phyloP scores from a whole-genome alignment of 2,329 filamentous ascomycete species.

The Penicillium aurantiogriseum region DNA sequence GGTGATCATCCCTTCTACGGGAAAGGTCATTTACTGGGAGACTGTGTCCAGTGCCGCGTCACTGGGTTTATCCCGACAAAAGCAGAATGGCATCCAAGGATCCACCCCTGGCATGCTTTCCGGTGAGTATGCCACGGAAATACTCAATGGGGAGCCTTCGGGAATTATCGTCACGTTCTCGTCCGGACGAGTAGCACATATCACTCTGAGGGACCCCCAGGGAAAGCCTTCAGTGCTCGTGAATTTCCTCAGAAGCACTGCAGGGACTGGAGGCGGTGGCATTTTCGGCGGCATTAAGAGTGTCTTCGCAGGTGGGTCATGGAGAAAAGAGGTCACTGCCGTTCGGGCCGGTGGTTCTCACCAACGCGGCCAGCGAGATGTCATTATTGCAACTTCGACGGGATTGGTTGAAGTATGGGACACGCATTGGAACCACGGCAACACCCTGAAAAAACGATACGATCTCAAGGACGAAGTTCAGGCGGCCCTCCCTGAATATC shows the following conservation, averaged over 20 bases:
- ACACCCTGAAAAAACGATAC: slow-evolving; percentile 69
- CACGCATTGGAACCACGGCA: slow-evolving; percentile 81
- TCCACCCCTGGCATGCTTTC: slow-evolving; percentile 71
- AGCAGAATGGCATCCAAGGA: slow-evolving; percentile 75
- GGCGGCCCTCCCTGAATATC: slow-evolving; percentile 58
- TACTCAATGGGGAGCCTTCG: slow-evolving; percentile 80
- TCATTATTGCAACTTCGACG: slow-evolving; percentile 74
- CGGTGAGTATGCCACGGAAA: slow-evolving; percentile 72
- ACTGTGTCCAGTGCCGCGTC: slow-evolving; percentile 86
- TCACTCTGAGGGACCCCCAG: slow-evolving; percentile 81
- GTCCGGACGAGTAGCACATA: slow-evolving; percentile 79
- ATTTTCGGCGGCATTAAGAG: slow-evolving; percentile 80
- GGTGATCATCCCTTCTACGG: slow-evolving; percentile 77
- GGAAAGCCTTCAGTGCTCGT: slow-evolving; percentile 78
- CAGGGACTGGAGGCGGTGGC: slow-evolving; percentile 58
- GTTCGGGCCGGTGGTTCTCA: slow-evolving; percentile 70
- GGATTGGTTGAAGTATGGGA: slow-evolving; percentile 83
- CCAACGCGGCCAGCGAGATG: slow-evolving; percentile 77
- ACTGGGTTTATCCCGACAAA: slow-evolving; percentile 77
- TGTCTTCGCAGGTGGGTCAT: slow-evolving; percentile 67
- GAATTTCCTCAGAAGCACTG: slow-evolving; percentile 68
- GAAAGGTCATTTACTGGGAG: slow-evolving; percentile 92
- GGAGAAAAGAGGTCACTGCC: slow-evolving; percentile 75
- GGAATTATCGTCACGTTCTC: slow-evolving; percentile 85
- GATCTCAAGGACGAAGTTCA: slow-evolving; percentile 67